Conservation (phyloP, 495 filamentous ascomycete species). For the Penicillium simplicissimum region DNA sequence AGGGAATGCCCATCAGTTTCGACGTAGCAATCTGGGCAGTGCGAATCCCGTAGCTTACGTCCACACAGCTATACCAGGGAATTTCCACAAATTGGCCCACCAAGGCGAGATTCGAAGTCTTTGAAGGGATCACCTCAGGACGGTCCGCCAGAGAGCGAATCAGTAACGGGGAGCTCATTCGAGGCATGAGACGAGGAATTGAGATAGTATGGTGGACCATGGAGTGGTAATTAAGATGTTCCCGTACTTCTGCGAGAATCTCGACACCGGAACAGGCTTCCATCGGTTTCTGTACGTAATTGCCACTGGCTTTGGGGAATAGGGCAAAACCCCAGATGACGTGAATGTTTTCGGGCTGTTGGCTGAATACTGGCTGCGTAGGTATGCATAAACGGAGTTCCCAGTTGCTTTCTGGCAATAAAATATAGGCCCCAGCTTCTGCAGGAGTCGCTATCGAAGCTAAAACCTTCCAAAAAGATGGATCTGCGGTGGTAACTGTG, state of each 20-base stretch:
- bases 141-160: slow-evolving; percentile 8
- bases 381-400: slow-evolving; percentile 34
- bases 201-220: slow-evolving; percentile 4
- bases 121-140: slow-evolving; percentile 12
- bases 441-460: slow-evolving; percentile 13
- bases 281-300: slow-evolving; percentile 43
- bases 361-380: slow-evolving; percentile 35
- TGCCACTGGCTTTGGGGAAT: slow-evolving; percentile 26
- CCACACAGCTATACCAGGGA: slow-evolving; percentile 11
- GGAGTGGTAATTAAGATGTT: slow-evolving; percentile 26
- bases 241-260: slow-evolving; percentile 34
- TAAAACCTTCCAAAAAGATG: slow-evolving; percentile 22
- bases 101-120: slow-evolving; percentile 15
- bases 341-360: slow-evolving; percentile 28
- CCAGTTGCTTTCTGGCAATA: slow-evolving; percentile 38
- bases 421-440: slow-evolving; percentile 24
- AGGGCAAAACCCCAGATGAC: slow-evolving; percentile 42
- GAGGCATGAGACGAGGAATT: slow-evolving; percentile 26
- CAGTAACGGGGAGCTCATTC: slow-evolving; percentile 19
- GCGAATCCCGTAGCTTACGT: slow-evolving; percentile 10
- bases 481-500: slow-evolving; percentile 37
- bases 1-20: slow-evolving; percentile 11
- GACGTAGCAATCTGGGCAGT: slow-evolving; percentile 13
- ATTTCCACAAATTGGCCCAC: slow-evolving; percentile 20
- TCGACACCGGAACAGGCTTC: slow-evolving; percentile 35